Evolutionary conservation across 2,329 filamentous ascomycete species (phyloP), one percentile per base, ranked within the genome.

Genomic region (Phialocephala subalpina): DNA sequence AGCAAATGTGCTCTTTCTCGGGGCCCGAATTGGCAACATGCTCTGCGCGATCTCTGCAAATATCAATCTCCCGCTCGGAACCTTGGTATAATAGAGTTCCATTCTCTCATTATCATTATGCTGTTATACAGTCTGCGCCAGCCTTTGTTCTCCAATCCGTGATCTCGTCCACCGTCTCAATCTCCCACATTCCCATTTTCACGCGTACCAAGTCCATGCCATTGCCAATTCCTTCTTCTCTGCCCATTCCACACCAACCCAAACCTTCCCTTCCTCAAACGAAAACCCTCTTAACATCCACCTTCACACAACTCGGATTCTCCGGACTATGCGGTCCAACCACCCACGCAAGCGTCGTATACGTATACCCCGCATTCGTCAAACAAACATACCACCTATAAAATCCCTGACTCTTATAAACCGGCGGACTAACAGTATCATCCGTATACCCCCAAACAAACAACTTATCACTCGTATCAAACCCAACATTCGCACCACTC

Each of bases 351-450:
- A 84, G 63, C 18, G 79, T 81, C n/a, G 69, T 68, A 69, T 84
- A 84, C 27, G 63, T 61, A 67, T 84, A 84, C 18, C 74, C 78
- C 1, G 58, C 79, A 58, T 80, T 77, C 1, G 81, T 83, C 47
- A 75, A 69, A 70, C 82, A 84, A 4, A 79, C 74, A 67, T 79
- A 81, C 82, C 83, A 85, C 74, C 70, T 78, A 74, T 64, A 78
- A 69, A 66, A 69, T 62, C 29, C 67, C 67, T 7, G 61, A 52
- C 73, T 20, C 1, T 59, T 40, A 40, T 70, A 69, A 4, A 57
- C 64, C 1, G 77, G 70, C 18, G 81, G 80, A 14, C 67, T 70
- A 1, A 77, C 74, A 8, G 73, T 77, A 67, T 82, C 81, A 65
- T 82, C 77, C 9, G 78, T 56, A 63, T 77, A 81, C 1, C 74